These are phyloP conservation scores for Apiospora hydei DNA, from an alignment of 2,329 filamentous ascomycete genomes.

Conservation along the genomic window DNA sequence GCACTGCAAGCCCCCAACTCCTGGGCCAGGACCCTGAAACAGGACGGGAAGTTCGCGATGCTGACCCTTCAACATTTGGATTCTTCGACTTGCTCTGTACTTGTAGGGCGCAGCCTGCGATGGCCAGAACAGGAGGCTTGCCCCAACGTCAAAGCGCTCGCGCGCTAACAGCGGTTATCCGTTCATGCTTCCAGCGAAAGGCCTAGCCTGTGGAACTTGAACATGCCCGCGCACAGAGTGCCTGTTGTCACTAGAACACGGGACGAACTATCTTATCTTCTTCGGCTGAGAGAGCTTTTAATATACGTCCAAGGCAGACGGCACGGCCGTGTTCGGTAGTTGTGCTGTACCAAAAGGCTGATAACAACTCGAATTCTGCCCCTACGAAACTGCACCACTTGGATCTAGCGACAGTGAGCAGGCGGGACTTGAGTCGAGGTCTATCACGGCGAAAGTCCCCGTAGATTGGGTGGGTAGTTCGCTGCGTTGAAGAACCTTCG, in stretches of 20 bases:
- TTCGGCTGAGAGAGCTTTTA: background rate
- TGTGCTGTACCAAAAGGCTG: background rate
- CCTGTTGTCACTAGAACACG: slow-evolving; percentile 1
- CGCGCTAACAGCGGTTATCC: background rate
- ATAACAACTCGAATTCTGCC: background rate
- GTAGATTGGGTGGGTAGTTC: background rate
- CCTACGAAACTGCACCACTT: background rate
- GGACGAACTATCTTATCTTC: background rate
- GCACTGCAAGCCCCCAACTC: background rate
- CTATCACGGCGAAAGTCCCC: background rate
- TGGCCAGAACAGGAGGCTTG: slow-evolving; percentile 12
- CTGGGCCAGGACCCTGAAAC: slow-evolving; percentile 9
- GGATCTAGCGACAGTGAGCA: background rate
- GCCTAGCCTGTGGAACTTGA: background rate
- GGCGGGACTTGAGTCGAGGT: background rate
- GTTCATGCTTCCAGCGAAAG: background rate
- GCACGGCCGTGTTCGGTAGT: background rate
- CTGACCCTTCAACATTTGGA: background rate
- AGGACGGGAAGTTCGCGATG: background rate
- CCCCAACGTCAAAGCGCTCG: slow-evolving; percentile 12
- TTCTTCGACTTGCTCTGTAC: slow-evolving; percentile 6
- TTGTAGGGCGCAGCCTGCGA: background rate
- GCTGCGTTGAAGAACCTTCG: slow-evolving; percentile 1
- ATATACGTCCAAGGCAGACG: background rate
- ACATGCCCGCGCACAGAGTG: background rate